Conservation (phyloP, 345 rosid genomes). For the Bretschneidera sinensis region DNA sequence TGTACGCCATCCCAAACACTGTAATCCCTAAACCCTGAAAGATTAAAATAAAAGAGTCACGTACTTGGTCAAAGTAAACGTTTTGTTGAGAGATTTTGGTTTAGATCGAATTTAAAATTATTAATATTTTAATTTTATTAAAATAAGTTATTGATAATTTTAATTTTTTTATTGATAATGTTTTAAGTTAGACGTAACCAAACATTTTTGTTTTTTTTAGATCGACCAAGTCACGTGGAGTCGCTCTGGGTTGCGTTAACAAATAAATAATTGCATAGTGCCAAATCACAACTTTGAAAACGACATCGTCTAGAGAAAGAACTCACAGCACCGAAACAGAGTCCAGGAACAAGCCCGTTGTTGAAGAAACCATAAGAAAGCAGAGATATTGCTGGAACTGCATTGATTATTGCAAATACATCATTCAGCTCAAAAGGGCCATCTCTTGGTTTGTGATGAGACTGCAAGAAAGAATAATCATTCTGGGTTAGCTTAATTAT, state of each 20-base stretch:
- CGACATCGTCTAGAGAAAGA: not conserved
- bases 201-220: no score
- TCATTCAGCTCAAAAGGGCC: slow-evolving; percentile 64
- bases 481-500: no score
- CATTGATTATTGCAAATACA: slow-evolving; percentile 52
- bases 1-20: slow-evolving; percentile 67
- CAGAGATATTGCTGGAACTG: slow-evolving; percentile 53
- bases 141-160: no score
- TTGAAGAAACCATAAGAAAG: slow-evolving; percentile 44
- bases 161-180: no score
- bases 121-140: no score
- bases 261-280: no score
- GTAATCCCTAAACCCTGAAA: slow-evolving; percentile 62
- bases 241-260: no score
- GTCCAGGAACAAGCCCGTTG: slow-evolving; percentile 51
- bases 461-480: slow-evolving; percentile 44
- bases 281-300: not conserved
- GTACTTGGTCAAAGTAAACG: not conserved
- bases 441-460: slow-evolving; percentile 60
- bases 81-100: not conserved
- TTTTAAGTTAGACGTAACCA: no score
- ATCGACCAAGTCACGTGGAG: no score
- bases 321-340: slow-evolving; percentile 66
- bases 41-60: not conserved
- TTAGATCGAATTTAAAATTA: no score